A percentile compares a stretch with the other conserved stretches of the same genome.
These are phyloP conservation scores for Ceratobasidium sp. DNA, from an alignment of 1,284 basidiomycete species.

Conservation along the genomic window DNA sequence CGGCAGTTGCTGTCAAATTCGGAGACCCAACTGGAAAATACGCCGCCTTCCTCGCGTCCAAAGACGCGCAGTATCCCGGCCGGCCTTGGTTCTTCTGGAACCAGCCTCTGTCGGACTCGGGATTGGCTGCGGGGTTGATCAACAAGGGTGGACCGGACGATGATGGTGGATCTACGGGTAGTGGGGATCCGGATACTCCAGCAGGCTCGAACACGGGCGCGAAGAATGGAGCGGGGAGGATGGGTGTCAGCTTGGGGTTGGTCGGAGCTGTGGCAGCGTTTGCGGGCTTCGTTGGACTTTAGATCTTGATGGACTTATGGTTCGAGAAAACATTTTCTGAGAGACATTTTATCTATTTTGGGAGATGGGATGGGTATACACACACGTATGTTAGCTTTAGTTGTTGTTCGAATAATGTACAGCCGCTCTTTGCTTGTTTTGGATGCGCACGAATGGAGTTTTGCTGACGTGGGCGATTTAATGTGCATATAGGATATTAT, in stretches of 20 bases:
- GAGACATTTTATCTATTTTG: too few species aligned
- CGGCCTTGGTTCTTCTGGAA: conserved; percentile 69
- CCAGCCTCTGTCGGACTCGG: conserved; percentile 60
- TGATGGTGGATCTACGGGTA: background rate
- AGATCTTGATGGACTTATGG: conserved; percentile 8
- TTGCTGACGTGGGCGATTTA: too few species aligned
- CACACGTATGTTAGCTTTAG: background rate
- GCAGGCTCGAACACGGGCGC: background rate
- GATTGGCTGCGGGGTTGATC: too few species aligned
- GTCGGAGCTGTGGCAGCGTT: conserved; percentile 6
- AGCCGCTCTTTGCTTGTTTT: background rate
- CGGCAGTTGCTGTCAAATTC: conserved; percentile 45
- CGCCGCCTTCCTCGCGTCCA: conserved; percentile 51
- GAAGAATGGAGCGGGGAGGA: conserved; percentile 2
- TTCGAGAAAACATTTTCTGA: background rate
- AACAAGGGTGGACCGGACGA: conserved; percentile 9
- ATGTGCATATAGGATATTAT: too few species aligned
- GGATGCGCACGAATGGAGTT: too few species aligned
- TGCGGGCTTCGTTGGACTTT: conserved; percentile 11
- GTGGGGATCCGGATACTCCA: background rate
- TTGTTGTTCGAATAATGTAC: background rate
- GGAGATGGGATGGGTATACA: background rate
- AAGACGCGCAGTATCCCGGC: conserved; percentile 58
- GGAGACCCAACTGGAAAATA: conserved; percentile 49
- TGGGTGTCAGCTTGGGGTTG: conserved; percentile 2